Percentiles rank a stretch among this genome's conserved stretches.
These are phyloP conservation scores for Hemerocallis citrina DNA, from an alignment of 106 monocot species.

Conservation along the genomic window DNA sequence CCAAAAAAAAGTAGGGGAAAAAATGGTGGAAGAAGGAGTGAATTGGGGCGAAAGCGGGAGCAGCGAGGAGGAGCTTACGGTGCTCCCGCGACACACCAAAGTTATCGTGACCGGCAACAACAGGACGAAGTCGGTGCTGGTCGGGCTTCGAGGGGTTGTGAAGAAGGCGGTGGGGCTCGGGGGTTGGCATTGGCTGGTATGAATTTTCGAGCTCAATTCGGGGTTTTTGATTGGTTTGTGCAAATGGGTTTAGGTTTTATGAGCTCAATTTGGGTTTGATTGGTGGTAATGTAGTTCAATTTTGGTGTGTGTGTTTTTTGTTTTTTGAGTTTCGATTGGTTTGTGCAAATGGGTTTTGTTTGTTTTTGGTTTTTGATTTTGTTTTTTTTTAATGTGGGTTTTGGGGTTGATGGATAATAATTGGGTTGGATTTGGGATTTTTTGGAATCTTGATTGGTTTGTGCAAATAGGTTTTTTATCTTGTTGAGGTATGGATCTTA, in stretches of 20 bases:
- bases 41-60: constrained; percentile 34
- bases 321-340: not conserved
- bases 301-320: not conserved
- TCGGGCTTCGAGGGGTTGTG: constrained; percentile 60
- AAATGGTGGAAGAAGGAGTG: constrained; percentile 7
- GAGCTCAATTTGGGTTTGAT: not conserved
- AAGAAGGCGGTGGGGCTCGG: constrained; percentile 77
- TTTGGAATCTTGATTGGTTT: not conserved
- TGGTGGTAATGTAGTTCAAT: no score
- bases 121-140: constrained; percentile 63
- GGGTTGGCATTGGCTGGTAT: constrained; percentile 74
- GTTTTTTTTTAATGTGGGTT: no score
- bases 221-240: constrained; percentile 1
- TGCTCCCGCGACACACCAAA: constrained; percentile 61
- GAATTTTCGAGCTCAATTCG: constrained; percentile 1
- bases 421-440: not conserved
- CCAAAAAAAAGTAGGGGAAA: constrained; percentile 15
- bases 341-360: not conserved
- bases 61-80: constrained; percentile 62
- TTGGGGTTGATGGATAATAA: not conserved
- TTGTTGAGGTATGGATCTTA: not conserved
- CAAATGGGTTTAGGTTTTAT: not conserved
- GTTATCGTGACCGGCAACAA: constrained; percentile 70
- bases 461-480: not conserved
- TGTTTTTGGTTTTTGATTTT: no score